These are phyloP conservation scores for Eucalyptus sp. DNA, from an alignment of 345 rosid species.

Conservation along the genomic window DNA sequence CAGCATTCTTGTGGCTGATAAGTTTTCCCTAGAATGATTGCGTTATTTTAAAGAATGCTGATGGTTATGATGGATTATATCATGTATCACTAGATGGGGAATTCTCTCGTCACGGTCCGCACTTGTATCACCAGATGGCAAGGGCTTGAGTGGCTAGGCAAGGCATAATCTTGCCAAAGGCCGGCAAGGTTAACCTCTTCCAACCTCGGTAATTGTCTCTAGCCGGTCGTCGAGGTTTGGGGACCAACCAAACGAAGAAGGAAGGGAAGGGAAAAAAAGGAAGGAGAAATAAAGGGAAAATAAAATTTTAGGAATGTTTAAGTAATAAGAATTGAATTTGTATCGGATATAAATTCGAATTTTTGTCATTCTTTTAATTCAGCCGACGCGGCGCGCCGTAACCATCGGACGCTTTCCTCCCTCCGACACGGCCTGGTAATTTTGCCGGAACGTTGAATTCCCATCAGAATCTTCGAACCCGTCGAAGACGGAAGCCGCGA, in stretches of 20 bases:
- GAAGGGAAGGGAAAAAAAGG: too few relatives aligned
- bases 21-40: not conserved
- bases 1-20: not conserved
- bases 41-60: not conserved
- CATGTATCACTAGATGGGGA: not conserved
- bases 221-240: accelerated
- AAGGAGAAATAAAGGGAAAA: too few relatives aligned
- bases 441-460: not conserved
- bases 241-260: accelerated
- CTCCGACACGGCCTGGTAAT: not conserved
- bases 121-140: not conserved
- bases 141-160: not conserved
- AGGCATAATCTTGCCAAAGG: not conserved
- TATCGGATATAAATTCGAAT: too few relatives aligned
- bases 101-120: not conserved
- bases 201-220: not conserved
- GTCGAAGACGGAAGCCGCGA: not conserved
- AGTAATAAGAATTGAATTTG: too few relatives aligned
- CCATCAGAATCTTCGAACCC: not conserved
- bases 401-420: not conserved
- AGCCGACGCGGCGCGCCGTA: not conserved
- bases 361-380: not conserved
- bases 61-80: not conserved
- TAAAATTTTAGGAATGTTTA: accelerated
- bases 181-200: accelerated